A percentile compares a stretch with the other conserved stretches of the same genome.
phyloP scores from a whole-genome alignment of 495 filamentous ascomycete genomes.

The Aspergillus nidulans region DNA sequence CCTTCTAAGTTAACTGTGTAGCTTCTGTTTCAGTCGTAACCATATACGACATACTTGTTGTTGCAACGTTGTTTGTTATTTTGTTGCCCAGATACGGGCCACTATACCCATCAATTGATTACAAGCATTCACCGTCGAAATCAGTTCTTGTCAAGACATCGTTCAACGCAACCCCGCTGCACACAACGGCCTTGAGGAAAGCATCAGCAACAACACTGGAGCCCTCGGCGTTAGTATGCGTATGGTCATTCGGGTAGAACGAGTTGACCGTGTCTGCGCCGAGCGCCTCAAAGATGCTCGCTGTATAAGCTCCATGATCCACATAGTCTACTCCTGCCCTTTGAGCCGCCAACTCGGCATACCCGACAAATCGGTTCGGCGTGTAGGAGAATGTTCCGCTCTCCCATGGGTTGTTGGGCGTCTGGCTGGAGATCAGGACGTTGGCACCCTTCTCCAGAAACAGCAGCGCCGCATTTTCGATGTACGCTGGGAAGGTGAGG shows the following conservation, averaged over 20 bases:
- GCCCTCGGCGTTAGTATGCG: constrained; percentile 57
- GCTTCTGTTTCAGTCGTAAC: neutral
- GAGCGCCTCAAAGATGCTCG: constrained; percentile 46
- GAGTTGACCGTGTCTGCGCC: constrained; percentile 40
- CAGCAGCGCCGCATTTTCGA: constrained; percentile 49
- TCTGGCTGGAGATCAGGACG: constrained; percentile 58
- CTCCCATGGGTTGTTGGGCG: constrained; percentile 63
- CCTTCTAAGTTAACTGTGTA: neutral
- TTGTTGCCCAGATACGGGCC: neutral
- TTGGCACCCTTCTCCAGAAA: constrained; percentile 56
- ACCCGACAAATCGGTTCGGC: constrained; percentile 52
- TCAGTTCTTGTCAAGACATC: constrained; percentile 26
- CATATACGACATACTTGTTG: neutral
- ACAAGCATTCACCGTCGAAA: constrained; percentile 32
- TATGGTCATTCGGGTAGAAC: constrained; percentile 60
- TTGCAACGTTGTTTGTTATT: neutral
- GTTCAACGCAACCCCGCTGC: constrained; percentile 33
- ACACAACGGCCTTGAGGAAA: constrained; percentile 57
- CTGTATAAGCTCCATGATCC: constrained; percentile 57
- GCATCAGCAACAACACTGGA: constrained; percentile 55
- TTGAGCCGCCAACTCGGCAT: constrained; percentile 48
- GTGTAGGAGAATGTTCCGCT: constrained; percentile 40
- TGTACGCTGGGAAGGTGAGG: constrained; percentile 54
- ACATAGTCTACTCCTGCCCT: constrained; percentile 48
- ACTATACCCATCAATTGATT: neutral